Evolutionary conservation across 225 moss, liverwort and hornwort genomes (phyloP), one percentile per base, ranked within the genome.

Genomic region (Thuidium tamariscinum): DNA sequence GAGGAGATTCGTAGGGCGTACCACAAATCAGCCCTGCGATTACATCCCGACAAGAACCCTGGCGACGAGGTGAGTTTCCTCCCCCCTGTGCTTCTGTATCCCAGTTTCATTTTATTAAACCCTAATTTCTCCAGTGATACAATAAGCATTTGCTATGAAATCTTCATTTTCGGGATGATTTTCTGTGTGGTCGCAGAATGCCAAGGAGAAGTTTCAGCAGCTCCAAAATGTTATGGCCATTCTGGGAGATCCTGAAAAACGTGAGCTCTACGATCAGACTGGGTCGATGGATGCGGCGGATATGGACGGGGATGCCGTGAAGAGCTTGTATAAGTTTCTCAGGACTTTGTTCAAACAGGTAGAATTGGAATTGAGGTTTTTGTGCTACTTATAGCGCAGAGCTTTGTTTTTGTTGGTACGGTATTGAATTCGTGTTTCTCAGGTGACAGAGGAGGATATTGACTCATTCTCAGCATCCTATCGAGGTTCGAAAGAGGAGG

Each of bases 131-230:
- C 56, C 65, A 20, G 65, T 17, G 32, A 32, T 67, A 4, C 19
- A 59, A 11, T 56, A 20, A 15, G 12, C 13, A 16, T 9, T 37
- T 55, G 15, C 9, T 23, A 10, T 23, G 7, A 37, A 74, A 74
- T 49, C 44, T 18, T 73, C 9, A 48, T 27, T 37, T 10, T 51
- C 15, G 15, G 13, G 34, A 10, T 44, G 20, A 1, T 54, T 37
- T n/a, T 39, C 54, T 77, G 30, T 79, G 37, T 54, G 57, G 13
- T 19, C 88, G 89, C 96, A 99, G 99, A 86, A 87, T 86, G 97
- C 99, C 23, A 99, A 99, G 85, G 99, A 95, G 88, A 97, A 97
- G 91, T 99, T 99, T 37, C 99, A 99, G 89, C 93, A 97, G 77
- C 89, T 99, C 76, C 98, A 99, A 52, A 94, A 94, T 82, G 96